phyloP scores from a whole-genome alignment of 2,329 filamentous ascomycete genomes.

The Sphaceloma murrayae region DNA sequence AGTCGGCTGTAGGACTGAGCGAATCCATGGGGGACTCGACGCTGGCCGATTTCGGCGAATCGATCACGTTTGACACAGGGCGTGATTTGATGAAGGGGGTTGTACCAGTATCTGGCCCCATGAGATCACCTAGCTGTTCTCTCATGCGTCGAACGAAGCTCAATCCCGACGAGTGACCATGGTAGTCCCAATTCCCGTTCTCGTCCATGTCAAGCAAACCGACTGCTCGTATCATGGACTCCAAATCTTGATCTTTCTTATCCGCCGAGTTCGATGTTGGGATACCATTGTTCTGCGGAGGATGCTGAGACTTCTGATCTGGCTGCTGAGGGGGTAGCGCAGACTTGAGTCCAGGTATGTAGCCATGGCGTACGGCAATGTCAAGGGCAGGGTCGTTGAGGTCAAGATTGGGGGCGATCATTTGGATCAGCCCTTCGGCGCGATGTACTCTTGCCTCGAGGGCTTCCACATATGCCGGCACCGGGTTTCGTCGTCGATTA shows the following conservation, averaged over 20 bases:
- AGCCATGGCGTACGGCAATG: constrained; percentile 46
- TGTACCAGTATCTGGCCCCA: constrained; percentile 53
- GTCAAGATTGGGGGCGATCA: constrained; percentile 74
- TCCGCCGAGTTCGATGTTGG: constrained; percentile 19
- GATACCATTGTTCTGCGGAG: constrained; percentile 34
- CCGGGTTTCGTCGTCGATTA: constrained; percentile 80
- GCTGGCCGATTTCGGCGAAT: constrained; percentile 51
- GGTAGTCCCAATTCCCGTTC: constrained; percentile 86
- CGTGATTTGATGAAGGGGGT: constrained; percentile 49
- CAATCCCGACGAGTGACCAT: constrained; percentile 82
- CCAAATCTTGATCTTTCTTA: constrained; percentile 57
- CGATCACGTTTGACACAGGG: constrained; percentile 51
- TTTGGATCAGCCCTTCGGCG: constrained; percentile 67
- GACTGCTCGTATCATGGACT: constrained; percentile 91
- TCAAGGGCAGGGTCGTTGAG: constrained; percentile 78
- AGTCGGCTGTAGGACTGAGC: constrained; percentile 47
- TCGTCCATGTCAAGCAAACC: constrained; percentile 89
- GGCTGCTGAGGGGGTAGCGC: constrained; percentile 22
- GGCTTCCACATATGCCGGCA: constrained; percentile 86
- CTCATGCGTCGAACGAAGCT: constrained; percentile 82
- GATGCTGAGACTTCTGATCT: neutral
- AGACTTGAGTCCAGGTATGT: constrained; percentile 30
- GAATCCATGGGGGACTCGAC: constrained; percentile 55
- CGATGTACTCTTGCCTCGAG: constrained; percentile 74
- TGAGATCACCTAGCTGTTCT: constrained; percentile 71